These are phyloP conservation scores for Ichthyophthirius multifiliis DNA, from an alignment of 169 alveolate species.

Conservation along the genomic window DNA sequence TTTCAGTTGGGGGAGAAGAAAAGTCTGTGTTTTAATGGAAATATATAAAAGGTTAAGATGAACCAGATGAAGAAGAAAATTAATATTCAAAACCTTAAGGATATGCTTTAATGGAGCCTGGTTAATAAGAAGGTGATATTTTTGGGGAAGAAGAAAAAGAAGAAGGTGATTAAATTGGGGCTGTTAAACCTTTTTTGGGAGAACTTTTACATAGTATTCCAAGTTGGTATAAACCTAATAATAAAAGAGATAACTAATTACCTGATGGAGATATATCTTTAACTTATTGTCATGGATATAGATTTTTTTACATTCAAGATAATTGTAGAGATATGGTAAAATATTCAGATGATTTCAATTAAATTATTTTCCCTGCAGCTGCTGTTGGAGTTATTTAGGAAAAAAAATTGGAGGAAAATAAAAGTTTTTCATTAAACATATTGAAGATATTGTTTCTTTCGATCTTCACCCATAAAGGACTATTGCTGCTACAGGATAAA, in stretches of 20 bases:
- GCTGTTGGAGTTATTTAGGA: slow-evolving; percentile 79
- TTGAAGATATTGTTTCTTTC: slow-evolving; percentile 84
- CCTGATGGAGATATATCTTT: slow-evolving; percentile 68
- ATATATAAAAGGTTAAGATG: slow-evolving; percentile 33
- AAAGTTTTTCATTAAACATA: slow-evolving; percentile 72
- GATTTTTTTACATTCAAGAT: slow-evolving; percentile 57
- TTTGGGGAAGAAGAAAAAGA: slow-evolving; percentile 75
- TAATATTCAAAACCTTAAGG: no score
- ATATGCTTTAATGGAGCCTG: no score
- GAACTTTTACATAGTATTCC: slow-evolving; percentile 75
- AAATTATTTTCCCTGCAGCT: slow-evolving; percentile 79
- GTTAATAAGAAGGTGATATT: slow-evolving; percentile 44
- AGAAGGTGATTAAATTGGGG: slow-evolving; percentile 74
- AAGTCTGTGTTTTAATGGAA: slow-evolving; percentile 73
- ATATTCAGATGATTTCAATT: slow-evolving; percentile 56
- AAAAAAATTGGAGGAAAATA: slow-evolving; percentile 44
- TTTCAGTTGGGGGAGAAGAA: slow-evolving; percentile 75
- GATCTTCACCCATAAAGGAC: slow-evolving; percentile 81
- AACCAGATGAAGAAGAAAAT: slow-evolving; percentile 9
- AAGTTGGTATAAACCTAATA: slow-evolving; percentile 43
- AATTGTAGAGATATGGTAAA: slow-evolving; percentile 79
- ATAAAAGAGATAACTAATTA: slow-evolving; percentile 40
- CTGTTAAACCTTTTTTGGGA: slow-evolving; percentile 83
- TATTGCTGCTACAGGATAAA: slow-evolving; percentile 87
- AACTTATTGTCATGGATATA: slow-evolving; percentile 77